Percentiles rank a stretch among this genome's conserved stretches.
phyloP scores from a whole-genome alignment of 179 eudicot genomes.

The Silene vulgaris region DNA sequence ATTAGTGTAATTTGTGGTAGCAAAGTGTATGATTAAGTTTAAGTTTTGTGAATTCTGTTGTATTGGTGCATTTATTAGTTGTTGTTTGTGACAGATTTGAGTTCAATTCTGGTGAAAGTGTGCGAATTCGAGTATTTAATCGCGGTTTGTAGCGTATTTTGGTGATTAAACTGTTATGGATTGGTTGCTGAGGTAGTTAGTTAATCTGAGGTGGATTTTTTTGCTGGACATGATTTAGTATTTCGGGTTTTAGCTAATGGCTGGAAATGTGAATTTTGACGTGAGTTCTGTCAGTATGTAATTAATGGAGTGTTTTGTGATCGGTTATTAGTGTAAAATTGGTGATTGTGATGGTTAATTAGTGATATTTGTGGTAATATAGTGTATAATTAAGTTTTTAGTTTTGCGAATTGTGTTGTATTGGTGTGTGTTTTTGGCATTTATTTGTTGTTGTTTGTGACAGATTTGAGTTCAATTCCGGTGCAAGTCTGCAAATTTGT shows the following conservation, averaged over 20 bases:
- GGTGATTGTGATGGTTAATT: not conserved
- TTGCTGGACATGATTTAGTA: constrained; percentile 34
- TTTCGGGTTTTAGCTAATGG: constrained; percentile 41
- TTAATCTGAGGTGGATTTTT: constrained; percentile 13
- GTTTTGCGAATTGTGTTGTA: not conserved
- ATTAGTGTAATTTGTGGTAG: not conserved
- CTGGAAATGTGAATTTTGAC: constrained; percentile 64
- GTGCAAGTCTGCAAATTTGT: not conserved
- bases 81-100: constrained; percentile 24
- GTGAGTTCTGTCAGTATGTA: constrained; percentile 46
- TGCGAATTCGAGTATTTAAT: constrained; percentile 5
- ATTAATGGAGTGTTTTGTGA: too few relatives aligned
- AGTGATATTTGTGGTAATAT: not conserved
- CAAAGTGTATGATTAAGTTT: not conserved
- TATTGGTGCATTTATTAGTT: constrained; percentile 14
- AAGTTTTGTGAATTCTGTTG: not conserved
- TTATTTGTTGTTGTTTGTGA: constrained; percentile 20
- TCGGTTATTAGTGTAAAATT: not conserved
- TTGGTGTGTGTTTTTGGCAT: not conserved
- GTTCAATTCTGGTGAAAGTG: not conserved
- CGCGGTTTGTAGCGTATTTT: constrained; percentile 17
- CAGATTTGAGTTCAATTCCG: constrained; percentile 21
- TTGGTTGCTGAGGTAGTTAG: constrained; percentile 20
- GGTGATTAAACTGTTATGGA: constrained; percentile 15
- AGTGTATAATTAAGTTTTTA: not conserved